A percentile compares a stretch with the other conserved stretches of the same genome.
phyloP scores from a whole-genome alignment of 495 filamentous ascomycete species.

The Neurospora sp. region DNA sequence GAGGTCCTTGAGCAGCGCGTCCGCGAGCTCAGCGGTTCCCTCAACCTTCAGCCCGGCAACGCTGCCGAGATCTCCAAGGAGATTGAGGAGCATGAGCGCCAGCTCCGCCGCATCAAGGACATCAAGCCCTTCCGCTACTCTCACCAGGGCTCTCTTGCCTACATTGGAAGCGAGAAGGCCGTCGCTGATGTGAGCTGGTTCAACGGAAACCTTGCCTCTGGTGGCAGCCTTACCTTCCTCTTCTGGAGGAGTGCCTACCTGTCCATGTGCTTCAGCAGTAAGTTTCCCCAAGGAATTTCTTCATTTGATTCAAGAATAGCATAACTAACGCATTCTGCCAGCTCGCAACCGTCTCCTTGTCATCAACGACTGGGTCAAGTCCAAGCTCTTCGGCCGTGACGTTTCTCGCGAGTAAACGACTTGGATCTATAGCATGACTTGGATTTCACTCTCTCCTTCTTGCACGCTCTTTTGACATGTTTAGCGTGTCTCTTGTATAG shows the following conservation, averaged over 20 bases:
- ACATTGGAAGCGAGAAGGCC: constrained; percentile 96
- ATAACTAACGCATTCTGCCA: constrained; percentile 24
- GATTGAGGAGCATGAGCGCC: constrained; percentile 76
- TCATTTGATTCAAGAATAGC: background rate
- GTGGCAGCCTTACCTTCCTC: constrained; percentile 72
- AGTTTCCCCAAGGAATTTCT: constrained; percentile 28
- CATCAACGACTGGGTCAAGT: constrained; percentile 89
- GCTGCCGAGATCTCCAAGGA: constrained; percentile 59
- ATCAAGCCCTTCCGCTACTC: constrained; percentile 96
- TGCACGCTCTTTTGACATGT: background rate
- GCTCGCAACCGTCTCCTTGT: constrained; percentile 89
- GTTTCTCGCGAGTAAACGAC: constrained; percentile 75
- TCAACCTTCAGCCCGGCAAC: constrained; percentile 42
- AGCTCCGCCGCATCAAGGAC: constrained; percentile 80
- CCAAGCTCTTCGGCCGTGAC: constrained; percentile 89
- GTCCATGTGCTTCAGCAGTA: constrained; percentile 99
- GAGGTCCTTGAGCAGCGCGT: constrained; percentile 69
- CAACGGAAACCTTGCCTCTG: constrained; percentile 86
- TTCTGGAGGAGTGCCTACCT: constrained; percentile 98
- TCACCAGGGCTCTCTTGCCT: constrained; percentile 91
- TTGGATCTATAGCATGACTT: background rate
- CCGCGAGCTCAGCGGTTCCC: constrained; percentile 41
- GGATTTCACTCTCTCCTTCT: constrained; percentile 1
- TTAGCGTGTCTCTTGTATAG: constrained; percentile 1
- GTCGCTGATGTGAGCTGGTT: constrained; percentile 97